Evolutionary conservation across 495 filamentous ascomycete genomes (phyloP), one percentile per base, ranked within the genome.

Genomic region (Neurospora tetraspora): DNA sequence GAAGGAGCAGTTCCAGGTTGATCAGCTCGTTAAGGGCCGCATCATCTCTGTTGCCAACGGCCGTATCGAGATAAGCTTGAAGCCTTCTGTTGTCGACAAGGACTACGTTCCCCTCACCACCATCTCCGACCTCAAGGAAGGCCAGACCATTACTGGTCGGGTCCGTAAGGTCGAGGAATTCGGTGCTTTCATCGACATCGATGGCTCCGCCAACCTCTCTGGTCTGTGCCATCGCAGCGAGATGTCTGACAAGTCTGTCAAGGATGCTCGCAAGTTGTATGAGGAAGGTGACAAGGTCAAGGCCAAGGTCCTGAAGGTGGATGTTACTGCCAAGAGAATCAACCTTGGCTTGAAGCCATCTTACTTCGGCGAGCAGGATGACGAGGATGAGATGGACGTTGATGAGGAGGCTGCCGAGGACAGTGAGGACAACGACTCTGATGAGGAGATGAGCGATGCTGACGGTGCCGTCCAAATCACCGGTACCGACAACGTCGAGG

Each of bases 161-260:
- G 86, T 99, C 70, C 90, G 94, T 71, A 96, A 96, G 81, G 93
- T 97, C 3, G 93, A 96, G 78, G 92, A 97, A 23, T 98, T 93
- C 77, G 96, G 96, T 77, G 94, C 94, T 10, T 98, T 98, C 81
- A 92, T 99, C 77, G 89, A 94, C 69, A 83, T 99, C 39, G 94
- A 97, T 82, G 86, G 89, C 40, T 95, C 94, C 36, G 80, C 85
- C 43, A 96, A 96, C 76, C 88, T 98, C 72, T 96, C 93, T 73
- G 96, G 96, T 70, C 86, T 99, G 23, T 98, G 95, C 80, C 96
- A 99, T 78, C 88, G 89, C 73, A 94, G 89, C 73, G 89, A 98
- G 76, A 94, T 99, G 87, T 92, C 95, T 0, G 93, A 97, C 71
- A 88, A 90, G 73, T 83, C 83, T 10, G 89, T 97, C 43, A 83